A percentile compares a stretch with the other conserved stretches of the same genome.
phyloP scores from a whole-genome alignment of 495 filamentous ascomycete species.

The Penicillium robsamsonii region DNA sequence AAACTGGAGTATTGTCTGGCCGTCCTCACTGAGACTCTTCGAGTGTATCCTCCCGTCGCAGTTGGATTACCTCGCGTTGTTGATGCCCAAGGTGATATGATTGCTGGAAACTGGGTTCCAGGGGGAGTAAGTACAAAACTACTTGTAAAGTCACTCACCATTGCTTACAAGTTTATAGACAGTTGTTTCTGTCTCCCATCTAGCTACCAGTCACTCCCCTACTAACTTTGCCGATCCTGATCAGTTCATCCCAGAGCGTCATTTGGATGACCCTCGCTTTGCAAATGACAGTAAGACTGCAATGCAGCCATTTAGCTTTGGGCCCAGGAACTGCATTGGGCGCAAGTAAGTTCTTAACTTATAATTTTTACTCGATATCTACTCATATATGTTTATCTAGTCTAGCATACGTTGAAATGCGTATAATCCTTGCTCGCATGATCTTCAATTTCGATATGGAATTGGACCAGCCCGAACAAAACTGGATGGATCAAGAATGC shows the following conservation, averaged over 20 bases:
- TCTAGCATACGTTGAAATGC: slow-evolving; percentile 47
- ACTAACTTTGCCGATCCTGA: slow-evolving; percentile 46
- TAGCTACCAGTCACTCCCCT: slow-evolving; percentile 40
- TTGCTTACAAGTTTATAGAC: slow-evolving; percentile 33
- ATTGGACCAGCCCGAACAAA: slow-evolving; percentile 16
- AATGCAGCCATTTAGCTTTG: slow-evolving; percentile 55
- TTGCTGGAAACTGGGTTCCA: slow-evolving; percentile 46
- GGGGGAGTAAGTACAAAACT: slow-evolving; percentile 22
- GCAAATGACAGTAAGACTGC: slow-evolving; percentile 41
- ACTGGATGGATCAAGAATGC: slow-evolving; percentile 37
- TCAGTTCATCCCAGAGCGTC: slow-evolving; percentile 54
- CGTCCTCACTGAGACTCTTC: slow-evolving; percentile 54
- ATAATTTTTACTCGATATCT: background rate
- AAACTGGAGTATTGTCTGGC: slow-evolving; percentile 55
- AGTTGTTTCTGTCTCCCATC: slow-evolving; percentile 45
- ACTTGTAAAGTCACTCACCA: background rate
- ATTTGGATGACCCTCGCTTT: slow-evolving; percentile 35
- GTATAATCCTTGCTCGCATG: slow-evolving; percentile 37
- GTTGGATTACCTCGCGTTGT: slow-evolving; percentile 43
- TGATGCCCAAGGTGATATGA: slow-evolving; percentile 42
- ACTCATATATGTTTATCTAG: slow-evolving; percentile 17
- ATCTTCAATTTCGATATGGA: slow-evolving; percentile 47
- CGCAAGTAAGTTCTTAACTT: slow-evolving; percentile 41
- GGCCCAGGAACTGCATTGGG: slow-evolving; percentile 61
- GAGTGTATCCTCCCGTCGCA: slow-evolving; percentile 57